Evolutionary conservation across 768 basidiomycete genomes (phyloP).

Genomic region (Boletellus ananiceps): DNA sequence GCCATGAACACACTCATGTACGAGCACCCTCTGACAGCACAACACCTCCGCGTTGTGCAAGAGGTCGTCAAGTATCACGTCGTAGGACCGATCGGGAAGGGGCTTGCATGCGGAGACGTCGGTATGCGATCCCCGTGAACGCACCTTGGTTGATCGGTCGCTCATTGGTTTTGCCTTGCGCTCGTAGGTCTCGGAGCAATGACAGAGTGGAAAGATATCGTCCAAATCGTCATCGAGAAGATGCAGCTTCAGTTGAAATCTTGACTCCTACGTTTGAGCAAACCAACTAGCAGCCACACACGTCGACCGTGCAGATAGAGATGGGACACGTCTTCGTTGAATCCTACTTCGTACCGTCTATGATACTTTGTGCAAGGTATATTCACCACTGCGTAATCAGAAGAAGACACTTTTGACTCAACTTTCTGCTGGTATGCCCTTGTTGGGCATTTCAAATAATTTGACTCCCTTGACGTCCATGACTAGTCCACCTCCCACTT

Average conservation of each 20-base stretch:
- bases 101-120: slow-evolving; percentile 86
- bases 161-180: background rate
- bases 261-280: background rate
- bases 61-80: slow-evolving; percentile 79
- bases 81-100: slow-evolving; percentile 84
- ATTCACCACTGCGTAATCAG: background rate
- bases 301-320: no score
- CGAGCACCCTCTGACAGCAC: slow-evolving; percentile 83
- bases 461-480: slow-evolving; percentile 27
- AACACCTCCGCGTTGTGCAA: slow-evolving; percentile 71
- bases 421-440: background rate
- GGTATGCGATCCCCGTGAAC: slow-evolving; percentile 43
- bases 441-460: slow-evolving; percentile 21
- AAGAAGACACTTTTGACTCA: slow-evolving; percentile 1
- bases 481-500: slow-evolving; percentile 3
- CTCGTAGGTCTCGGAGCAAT: slow-evolving; percentile 82
- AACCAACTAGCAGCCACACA: background rate
- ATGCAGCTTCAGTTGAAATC: slow-evolving; percentile 33
- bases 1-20: slow-evolving; percentile 99
- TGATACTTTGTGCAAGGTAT: background rate
- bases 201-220: slow-evolving; percentile 94
- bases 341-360: background rate
- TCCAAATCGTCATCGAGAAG: slow-evolving; percentile 58
- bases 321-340: background rate
- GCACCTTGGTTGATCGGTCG: background rate